Percentiles rank a stretch among this genome's conserved stretches.
These are phyloP conservation scores for Termitomyces sp. DNA, from an alignment of 768 basidiomycete genomes.

Conservation along the genomic window DNA sequence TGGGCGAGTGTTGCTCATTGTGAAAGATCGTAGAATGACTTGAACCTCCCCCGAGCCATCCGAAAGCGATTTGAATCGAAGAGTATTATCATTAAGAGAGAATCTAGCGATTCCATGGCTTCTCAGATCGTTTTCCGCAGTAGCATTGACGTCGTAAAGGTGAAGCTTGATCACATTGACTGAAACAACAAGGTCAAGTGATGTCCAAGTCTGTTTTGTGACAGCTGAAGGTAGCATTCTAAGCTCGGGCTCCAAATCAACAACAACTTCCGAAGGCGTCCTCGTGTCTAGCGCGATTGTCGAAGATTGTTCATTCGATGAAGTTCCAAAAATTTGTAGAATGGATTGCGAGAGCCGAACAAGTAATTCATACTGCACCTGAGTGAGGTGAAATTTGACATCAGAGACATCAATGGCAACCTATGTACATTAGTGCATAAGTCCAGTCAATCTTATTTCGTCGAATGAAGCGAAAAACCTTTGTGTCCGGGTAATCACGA, in stretches of 20 bases:
- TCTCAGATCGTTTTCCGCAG: constrained; percentile 49
- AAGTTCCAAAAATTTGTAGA: constrained; percentile 52
- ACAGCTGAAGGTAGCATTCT: background rate
- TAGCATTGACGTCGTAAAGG: constrained; percentile 70
- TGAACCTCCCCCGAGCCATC: constrained; percentile 86
- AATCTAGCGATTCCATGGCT: constrained; percentile 83
- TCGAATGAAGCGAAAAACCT: constrained; percentile 48
- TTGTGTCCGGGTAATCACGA: constrained; percentile 59
- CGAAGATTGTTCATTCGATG: constrained; percentile 33
- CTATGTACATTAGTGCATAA: constrained; percentile 39
- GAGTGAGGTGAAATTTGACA: constrained; percentile 77
- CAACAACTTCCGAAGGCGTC: constrained; percentile 10
- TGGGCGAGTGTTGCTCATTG: constrained; percentile 82
- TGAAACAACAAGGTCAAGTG: constrained; percentile 67
- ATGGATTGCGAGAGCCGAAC: constrained; percentile 64
- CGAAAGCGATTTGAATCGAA: constrained; percentile 77
- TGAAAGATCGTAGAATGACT: constrained; percentile 84
- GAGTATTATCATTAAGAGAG: constrained; percentile 69
- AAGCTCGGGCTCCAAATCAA: constrained; percentile 18
- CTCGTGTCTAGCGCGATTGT: constrained; percentile 7
- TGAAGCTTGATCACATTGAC: constrained; percentile 76
- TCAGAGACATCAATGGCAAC: constrained; percentile 73
- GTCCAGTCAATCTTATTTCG: background rate
- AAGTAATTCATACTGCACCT: constrained; percentile 74
- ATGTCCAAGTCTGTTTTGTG: constrained; percentile 45